phyloP scores from a whole-genome alignment of 192 early-diverging fungal genomes.

The Linnemannia exigua region DNA sequence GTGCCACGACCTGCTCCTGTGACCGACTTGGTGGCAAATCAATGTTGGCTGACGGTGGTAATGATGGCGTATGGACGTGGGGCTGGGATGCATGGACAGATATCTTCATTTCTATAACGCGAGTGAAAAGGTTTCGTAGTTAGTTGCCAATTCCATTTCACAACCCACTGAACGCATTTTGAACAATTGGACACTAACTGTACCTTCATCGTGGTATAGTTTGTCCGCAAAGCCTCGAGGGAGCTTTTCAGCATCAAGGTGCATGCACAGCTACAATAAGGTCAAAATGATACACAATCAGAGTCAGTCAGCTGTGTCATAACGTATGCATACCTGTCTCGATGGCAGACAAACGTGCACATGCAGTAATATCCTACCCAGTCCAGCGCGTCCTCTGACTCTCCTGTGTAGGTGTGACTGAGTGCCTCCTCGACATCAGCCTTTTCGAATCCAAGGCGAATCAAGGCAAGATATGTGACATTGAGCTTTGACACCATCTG shows the following conservation, averaged over 20 bases:
- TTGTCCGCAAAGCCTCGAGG: constrained; percentile 65
- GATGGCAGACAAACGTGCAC: background rate
- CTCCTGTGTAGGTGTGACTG: constrained; percentile 43
- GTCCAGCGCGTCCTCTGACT: constrained; percentile 61
- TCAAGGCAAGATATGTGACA: constrained; percentile 59
- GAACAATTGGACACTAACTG: background rate
- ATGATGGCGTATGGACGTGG: constrained; percentile 31
- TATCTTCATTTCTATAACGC: constrained; percentile 49
- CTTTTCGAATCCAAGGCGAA: constrained; percentile 60
- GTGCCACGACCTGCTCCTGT: background rate
- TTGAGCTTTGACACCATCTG: constrained; percentile 61
- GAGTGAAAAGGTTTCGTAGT: background rate
- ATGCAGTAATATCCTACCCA: constrained; percentile 61
- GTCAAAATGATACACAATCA: background rate
- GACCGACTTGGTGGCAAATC: background rate
- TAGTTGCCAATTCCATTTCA: background rate
- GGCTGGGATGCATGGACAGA: constrained; percentile 40
- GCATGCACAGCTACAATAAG: constrained; percentile 32
- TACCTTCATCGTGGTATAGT: constrained; percentile 61
- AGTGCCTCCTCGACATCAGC: constrained; percentile 62
- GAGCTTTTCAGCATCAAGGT: constrained; percentile 57
- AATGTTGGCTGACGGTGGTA: constrained; percentile 29
- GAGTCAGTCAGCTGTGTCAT: background rate
- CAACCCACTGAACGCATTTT: background rate
- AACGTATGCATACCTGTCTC: background rate